These are phyloP conservation scores for Phaseolus lunatus DNA, from an alignment of 306 rosid species.

Conservation along the genomic window DNA sequence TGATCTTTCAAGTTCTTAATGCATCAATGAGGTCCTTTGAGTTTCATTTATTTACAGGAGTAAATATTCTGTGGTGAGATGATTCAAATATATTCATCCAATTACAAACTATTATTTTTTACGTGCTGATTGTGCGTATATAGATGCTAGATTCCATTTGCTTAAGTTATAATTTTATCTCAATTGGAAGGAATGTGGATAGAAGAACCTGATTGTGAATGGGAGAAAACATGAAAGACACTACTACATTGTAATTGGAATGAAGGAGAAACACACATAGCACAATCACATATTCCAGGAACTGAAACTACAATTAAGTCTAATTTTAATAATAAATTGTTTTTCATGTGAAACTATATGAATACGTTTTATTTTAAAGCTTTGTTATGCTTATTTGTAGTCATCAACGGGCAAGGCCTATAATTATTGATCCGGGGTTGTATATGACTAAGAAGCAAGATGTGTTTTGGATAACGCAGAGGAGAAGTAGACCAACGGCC, in stretches of 20 bases:
- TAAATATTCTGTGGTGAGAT: too few species aligned
- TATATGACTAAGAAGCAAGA: slow-evolving; percentile 79
- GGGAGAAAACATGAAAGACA: neutral
- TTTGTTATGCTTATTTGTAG: slow-evolving; percentile 43
- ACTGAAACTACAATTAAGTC: neutral
- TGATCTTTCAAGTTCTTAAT: neutral
- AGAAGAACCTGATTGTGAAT: neutral
- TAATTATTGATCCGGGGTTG: slow-evolving; percentile 89
- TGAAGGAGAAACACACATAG: neutral
- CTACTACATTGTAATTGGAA: neutral
- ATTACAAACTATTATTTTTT: too few species aligned
- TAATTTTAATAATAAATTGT: neutral
- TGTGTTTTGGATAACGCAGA: slow-evolving; percentile 83
- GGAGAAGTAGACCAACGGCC: slow-evolving; percentile 88
- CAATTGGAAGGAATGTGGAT: neutral
- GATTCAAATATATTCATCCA: too few species aligned
- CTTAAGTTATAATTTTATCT: neutral
- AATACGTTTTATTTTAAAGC: slow-evolving; percentile 2
- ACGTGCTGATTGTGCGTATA: neutral
- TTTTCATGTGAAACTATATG: slow-evolving; percentile 8
- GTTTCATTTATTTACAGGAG: too few species aligned
- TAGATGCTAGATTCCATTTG: neutral
- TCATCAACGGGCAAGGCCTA: slow-evolving; percentile 78
- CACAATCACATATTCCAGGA: neutral
- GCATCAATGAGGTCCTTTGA: too few species aligned